A percentile compares a stretch with the other conserved stretches of the same genome.
Evolutionary conservation across 1,284 basidiomycete species (phyloP).

Genomic region (Cutaneotrichosporon spelunceum): DNA sequence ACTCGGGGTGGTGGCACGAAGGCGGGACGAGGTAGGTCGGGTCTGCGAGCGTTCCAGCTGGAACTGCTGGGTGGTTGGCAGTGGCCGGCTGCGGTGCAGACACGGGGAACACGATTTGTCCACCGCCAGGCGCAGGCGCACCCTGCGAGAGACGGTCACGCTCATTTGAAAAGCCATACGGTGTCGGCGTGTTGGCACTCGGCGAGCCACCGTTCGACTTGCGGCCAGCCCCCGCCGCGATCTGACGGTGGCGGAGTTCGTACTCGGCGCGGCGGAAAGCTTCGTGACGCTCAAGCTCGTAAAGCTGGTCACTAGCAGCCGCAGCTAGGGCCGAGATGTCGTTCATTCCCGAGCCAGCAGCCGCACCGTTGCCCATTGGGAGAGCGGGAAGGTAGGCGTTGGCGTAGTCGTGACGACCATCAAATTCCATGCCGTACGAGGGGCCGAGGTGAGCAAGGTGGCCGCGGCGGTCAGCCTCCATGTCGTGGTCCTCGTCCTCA

Average conservation of each 20-base stretch:
- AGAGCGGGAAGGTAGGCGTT: constrained; percentile 39
- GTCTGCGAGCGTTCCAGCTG: constrained; percentile 51
- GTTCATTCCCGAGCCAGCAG: constrained; percentile 48
- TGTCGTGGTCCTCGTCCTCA: constrained; percentile 28
- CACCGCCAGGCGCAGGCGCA: constrained; percentile 37
- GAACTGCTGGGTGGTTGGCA: constrained; percentile 48
- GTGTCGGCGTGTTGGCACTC: constrained; percentile 35
- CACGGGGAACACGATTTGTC: constrained; percentile 49
- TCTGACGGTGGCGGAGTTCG: constrained; percentile 65
- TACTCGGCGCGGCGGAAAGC: constrained; percentile 78
- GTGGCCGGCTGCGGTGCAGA: constrained; percentile 50
- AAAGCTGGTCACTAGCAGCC: constrained; percentile 79
- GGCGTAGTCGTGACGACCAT: constrained; percentile 37
- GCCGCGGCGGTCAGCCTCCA: constrained; percentile 40
- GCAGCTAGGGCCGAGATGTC: constrained; percentile 65
- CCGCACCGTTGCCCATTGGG: constrained; percentile 25
- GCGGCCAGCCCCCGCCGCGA: constrained; percentile 47
- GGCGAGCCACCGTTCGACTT: constrained; percentile 65
- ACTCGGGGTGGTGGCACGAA: constrained; percentile 55
- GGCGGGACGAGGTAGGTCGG: constrained; percentile 53
- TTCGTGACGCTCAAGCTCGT: constrained; percentile 78
- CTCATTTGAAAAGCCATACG: constrained; percentile 44
- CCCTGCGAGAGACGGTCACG: constrained; percentile 42
- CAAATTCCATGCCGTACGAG: constrained; percentile 49
- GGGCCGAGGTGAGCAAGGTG: constrained; percentile 43